Base-by-base conservation (phyloP, 2,329 filamentous ascomycete species). In the Penicillium sp. region DNA sequence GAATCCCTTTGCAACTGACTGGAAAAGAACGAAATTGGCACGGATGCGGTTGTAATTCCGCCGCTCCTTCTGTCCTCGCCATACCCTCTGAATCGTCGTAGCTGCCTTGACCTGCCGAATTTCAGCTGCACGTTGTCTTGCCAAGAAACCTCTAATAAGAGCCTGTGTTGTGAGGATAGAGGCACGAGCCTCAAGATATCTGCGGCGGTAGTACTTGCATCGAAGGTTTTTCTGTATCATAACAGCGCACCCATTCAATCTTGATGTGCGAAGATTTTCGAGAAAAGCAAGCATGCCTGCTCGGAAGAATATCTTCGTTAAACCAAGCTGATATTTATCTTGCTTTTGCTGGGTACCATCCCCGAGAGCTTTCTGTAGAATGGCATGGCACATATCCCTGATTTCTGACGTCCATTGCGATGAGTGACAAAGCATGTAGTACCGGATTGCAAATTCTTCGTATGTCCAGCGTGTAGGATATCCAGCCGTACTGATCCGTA, bases 231-330 rank as follows among this genome's bases (percentile, higher is more conserved):
- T 98, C 72, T 98, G 93, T 49, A 98, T 98, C 83, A 98, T 87
- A 61, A 95, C 87, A 10, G 93, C 93, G 59, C 90, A 95, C 58
- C 89, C 87, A 66, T 95, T 97, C 65, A 98, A 78, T 51, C 90
- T 83, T 57, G 79, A 88, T 12, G 93, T 96, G 52, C 93, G 83
- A 57, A 96, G 77, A 59, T 96, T 96, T 72, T 98, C 93, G 44
- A 98, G 76, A 74, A 96, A 96, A 6, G 93, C 93, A 61, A 98
- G 83, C 93, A 98, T 98, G 69, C 93, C 93, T 49, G 93, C 93
- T 53, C 93, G 86, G 82, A 98, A 98, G 75, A 98, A 98, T 66
- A 98, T 96, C 76, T 98, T 98, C 45, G 91, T 97, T 57, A 97
- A 77, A 73, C 93, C 93, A 57, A 98, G 81, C 72, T 98, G 93